Evolutionary conservation across 441 rosid genomes (phyloP).

Genomic region (Pelargonium cotyledonis): DNA sequence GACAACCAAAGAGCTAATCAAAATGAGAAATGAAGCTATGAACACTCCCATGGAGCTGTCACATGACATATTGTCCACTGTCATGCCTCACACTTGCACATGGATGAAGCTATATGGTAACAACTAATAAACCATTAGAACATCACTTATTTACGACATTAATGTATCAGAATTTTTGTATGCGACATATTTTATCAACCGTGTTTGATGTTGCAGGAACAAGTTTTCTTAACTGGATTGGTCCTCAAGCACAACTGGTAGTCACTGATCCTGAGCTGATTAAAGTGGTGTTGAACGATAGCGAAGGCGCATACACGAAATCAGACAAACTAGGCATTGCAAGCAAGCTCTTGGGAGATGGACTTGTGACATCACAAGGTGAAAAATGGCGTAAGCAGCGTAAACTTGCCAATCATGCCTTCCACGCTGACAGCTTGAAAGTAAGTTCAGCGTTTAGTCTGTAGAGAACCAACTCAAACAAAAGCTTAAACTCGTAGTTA

Average conservation of each 20-base stretch:
- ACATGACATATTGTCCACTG: background rate
- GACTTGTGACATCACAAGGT: background rate
- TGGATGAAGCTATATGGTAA: background rate
- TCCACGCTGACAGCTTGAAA: no score
- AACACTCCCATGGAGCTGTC: background rate
- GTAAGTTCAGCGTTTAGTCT: no score
- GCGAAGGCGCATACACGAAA: background rate
- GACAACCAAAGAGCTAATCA: background rate
- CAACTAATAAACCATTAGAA: background rate
- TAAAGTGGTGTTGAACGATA: background rate
- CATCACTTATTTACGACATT: no score
- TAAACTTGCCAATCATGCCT: no score
- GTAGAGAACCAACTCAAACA: no score
- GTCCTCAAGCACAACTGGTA: background rate
- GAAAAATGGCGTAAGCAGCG: background rate
- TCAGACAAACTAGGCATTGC: background rate
- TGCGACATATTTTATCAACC: no score
- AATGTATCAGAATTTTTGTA: no score
- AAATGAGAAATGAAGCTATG: background rate
- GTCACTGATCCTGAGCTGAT: background rate
- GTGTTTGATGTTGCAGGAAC: background rate
- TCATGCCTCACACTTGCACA: background rate
- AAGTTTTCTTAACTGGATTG: background rate
- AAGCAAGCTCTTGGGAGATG: background rate
- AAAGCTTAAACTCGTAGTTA: no score